Base-by-base conservation (phyloP, 257 asterid species). In the Ilex asprella region DNA sequence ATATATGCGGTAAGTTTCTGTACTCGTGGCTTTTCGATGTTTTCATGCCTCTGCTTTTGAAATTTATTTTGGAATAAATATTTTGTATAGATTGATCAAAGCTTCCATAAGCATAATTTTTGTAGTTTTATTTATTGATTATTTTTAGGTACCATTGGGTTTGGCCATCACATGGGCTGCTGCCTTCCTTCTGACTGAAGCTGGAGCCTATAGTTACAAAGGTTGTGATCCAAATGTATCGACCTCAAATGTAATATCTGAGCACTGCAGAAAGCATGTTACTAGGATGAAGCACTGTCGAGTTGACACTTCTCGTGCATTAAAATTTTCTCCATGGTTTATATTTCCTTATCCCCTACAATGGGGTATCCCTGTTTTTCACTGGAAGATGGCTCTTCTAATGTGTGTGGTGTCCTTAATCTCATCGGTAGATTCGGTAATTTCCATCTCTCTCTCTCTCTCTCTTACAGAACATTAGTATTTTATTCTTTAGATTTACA, bases 311-410 rank as follows among this genome's bases (percentile, higher is more conserved):
- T 82, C 91, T 61, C 95, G 85, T 53, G 97, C 97, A 31, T 78
- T 89, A 73, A 71, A 75, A 67, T 75, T 94, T 59, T 72, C 99
- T 11, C 95, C 96, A 5, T 93, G 96, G 97, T 93, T 89, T 74
- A 79, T 97, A 70, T 87, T 93, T 78, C 97, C 97, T 56, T 93
- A 85, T 59, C 99, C 99, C 0, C 75, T 93, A 69, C 99, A 93
- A 70, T 93, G 99, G 99, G 99, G 99, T 27, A 82, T 76, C 12
- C 99, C 99, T 3, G 88, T 82, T 69, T 85, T 93, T 69, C 79
- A 75, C 73, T 89, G 97, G 99, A 93, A 87, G 74, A 87, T 82
- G 95, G 96, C 95, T 73, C 81, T 89, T 30, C 90, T 89, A 39
- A 93, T 93, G 99, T 93, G 99, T 67, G 89, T 82, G 53, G 99